Evolutionary conservation across 495 filamentous ascomycete species (phyloP).

Genomic region (Massariosphaeria phaeospora): DNA sequence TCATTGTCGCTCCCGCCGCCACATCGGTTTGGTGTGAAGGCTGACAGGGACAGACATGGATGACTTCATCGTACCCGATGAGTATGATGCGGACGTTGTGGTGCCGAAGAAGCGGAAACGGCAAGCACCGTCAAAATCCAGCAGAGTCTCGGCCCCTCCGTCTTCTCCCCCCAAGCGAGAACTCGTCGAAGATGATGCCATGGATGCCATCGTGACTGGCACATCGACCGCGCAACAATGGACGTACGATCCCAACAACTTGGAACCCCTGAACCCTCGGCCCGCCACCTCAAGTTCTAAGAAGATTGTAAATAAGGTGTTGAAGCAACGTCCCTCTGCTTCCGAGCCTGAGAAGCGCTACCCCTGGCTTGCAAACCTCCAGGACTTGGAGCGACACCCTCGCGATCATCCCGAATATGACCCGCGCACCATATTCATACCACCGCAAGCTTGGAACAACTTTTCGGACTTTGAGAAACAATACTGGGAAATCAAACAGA

Average conservation of each 20-base stretch:
- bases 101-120: constrained; percentile 70
- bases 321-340: constrained; percentile 70
- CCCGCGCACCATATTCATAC: constrained; percentile 84
- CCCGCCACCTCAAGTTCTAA: constrained; percentile 41
- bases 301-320: constrained; percentile 43
- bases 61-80: constrained; percentile 78
- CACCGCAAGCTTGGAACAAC: constrained; percentile 63
- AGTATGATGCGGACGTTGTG: constrained; percentile 68
- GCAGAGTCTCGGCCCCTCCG: constrained; percentile 51
- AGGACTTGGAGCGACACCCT: constrained; percentile 76
- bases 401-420: constrained; percentile 85
- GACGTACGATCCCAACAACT: constrained; percentile 76
- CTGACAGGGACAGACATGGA: constrained; percentile 57
- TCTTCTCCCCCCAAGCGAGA: constrained; percentile 40
- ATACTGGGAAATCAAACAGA: constrained; percentile 99
- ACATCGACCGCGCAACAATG: constrained; percentile 75
- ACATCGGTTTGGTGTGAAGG: too few relatives aligned
- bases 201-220: constrained; percentile 44
- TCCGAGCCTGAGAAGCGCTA: constrained; percentile 80
- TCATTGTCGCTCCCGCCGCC: too few relatives aligned
- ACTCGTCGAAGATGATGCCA: constrained; percentile 39
- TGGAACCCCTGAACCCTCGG: constrained; percentile 56
- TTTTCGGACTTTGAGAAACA: constrained; percentile 97
- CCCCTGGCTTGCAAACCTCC: constrained; percentile 78
- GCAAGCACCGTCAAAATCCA: constrained; percentile 49